phyloP scores from a whole-genome alignment of 768 basidiomycete genomes.

The Agrocybe pediades region DNA sequence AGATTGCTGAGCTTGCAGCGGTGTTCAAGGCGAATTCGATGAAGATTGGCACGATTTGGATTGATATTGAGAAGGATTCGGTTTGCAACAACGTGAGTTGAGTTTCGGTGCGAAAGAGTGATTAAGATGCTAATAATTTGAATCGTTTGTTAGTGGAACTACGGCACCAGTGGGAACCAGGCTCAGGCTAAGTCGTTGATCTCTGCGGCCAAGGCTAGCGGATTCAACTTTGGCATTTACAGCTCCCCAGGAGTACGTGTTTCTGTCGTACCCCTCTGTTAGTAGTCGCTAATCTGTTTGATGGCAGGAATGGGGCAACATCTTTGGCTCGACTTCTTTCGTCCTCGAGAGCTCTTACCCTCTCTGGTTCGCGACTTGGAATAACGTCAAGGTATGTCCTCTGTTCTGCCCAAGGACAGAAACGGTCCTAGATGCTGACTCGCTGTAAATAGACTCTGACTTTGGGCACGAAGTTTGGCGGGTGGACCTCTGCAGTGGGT shows the following conservation, averaged over 20 bases:
- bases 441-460: conserved; percentile 18
- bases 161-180: conserved; percentile 16
- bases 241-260: conserved; percentile 19
- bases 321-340: conserved; percentile 19
- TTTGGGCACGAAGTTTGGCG: conserved; percentile 20
- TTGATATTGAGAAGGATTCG: conserved; percentile 21
- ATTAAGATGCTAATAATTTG: background rate
- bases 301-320: conserved; percentile 19
- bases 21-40: conserved; percentile 18
- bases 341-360: conserved; percentile 19
- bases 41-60: conserved; percentile 20
- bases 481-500: conserved; percentile 26
- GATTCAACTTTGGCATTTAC: conserved; percentile 20
- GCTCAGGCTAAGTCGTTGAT: conserved; percentile 17
- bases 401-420: no score
- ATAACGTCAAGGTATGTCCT: conserved; percentile 16
- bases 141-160: conserved; percentile 18
- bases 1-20: conserved; percentile 11
- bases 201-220: conserved; percentile 17
- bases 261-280: background rate
- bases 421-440: conserved; percentile 13
- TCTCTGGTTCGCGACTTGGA: conserved; percentile 23
- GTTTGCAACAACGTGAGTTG: conserved; percentile 17
- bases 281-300: background rate
- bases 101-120: background rate